These are phyloP conservation scores for Leccinum disarticulatum DNA, from an alignment of 768 basidiomycete genomes.

Conservation along the genomic window DNA sequence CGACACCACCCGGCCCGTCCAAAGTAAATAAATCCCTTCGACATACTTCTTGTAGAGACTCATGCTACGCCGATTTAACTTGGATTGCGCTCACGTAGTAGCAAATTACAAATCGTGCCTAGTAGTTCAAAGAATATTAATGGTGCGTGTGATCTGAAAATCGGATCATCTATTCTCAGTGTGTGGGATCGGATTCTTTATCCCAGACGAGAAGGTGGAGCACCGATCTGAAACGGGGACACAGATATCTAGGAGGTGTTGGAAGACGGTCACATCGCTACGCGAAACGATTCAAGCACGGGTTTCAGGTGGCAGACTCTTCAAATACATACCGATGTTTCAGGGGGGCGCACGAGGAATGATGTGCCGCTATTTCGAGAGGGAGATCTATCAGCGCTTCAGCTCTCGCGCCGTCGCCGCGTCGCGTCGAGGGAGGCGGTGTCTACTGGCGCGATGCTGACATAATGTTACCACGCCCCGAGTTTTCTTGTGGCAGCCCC, in stretches of 20 bases:
- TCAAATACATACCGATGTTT: background rate
- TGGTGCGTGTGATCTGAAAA: background rate
- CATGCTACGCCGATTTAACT: background rate
- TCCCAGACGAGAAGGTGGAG: background rate
- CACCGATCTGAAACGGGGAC: background rate
- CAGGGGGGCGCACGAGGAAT: background rate
- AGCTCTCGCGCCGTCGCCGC: background rate
- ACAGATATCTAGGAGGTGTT: background rate
- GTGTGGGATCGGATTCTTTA: background rate
- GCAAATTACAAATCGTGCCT: too few relatives aligned
- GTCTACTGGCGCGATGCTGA: conserved; percentile 21
- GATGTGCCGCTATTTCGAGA: background rate
- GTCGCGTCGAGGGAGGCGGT: background rate
- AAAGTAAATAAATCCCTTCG: background rate
- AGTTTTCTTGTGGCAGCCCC: conserved; percentile 30
- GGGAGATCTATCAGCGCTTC: background rate
- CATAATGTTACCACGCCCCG: conserved; percentile 34
- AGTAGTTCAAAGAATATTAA: too few relatives aligned
- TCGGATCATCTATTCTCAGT: background rate
- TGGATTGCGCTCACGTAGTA: background rate
- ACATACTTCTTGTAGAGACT: background rate
- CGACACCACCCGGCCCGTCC: background rate
- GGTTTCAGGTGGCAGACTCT: background rate
- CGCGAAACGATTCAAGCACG: background rate
- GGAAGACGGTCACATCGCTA: background rate